phyloP scores from a whole-genome alignment of 2,329 filamentous ascomycete genomes.

The Pseudomassariella vexata region DNA sequence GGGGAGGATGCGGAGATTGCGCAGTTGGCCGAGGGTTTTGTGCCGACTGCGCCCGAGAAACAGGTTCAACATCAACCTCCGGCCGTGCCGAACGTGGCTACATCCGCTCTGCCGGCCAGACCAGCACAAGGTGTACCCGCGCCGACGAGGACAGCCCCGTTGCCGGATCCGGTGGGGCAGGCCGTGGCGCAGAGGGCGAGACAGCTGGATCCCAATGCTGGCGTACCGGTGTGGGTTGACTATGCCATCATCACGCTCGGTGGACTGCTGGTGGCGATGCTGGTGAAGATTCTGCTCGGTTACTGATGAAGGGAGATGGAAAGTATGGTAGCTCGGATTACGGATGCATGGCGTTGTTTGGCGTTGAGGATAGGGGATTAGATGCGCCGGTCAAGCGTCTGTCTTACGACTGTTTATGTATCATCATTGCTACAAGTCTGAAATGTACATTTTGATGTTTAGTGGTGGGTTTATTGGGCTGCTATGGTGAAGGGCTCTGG shows the following conservation, averaged over 20 bases:
- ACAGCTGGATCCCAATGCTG: conserved; percentile 33
- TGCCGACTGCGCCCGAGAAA: conserved; percentile 37
- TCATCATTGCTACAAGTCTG: no score
- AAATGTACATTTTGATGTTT: no score
- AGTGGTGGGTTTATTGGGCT: no score
- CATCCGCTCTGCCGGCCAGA: conserved; percentile 10
- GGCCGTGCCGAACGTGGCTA: conserved; percentile 9
- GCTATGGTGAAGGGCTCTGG: no score
- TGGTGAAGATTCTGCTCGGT: conserved; percentile 49
- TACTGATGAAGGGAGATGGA: no score
- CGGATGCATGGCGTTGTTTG: no score
- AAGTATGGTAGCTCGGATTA: no score
- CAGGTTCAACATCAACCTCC: conserved; percentile 12
- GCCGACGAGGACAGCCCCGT: conserved; percentile 21
- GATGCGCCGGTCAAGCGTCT: no score
- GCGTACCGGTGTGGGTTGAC: conserved; percentile 71
- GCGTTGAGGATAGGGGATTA: no score
- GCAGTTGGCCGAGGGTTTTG: conserved; percentile 52
- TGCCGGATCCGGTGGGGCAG: conserved; percentile 14
- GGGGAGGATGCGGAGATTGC: conserved; percentile 36
- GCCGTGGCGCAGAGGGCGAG: conserved; percentile 13
- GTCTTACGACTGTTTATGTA: no score
- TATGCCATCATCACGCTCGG: conserved; percentile 70
- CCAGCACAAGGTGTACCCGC: conserved; percentile 19
- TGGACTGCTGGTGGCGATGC: conserved; percentile 63